A percentile compares a stretch with the other conserved stretches of the same genome.
Evolutionary conservation across 495 filamentous ascomycete genomes (phyloP).

Genomic region (Cercophora sp.): DNA sequence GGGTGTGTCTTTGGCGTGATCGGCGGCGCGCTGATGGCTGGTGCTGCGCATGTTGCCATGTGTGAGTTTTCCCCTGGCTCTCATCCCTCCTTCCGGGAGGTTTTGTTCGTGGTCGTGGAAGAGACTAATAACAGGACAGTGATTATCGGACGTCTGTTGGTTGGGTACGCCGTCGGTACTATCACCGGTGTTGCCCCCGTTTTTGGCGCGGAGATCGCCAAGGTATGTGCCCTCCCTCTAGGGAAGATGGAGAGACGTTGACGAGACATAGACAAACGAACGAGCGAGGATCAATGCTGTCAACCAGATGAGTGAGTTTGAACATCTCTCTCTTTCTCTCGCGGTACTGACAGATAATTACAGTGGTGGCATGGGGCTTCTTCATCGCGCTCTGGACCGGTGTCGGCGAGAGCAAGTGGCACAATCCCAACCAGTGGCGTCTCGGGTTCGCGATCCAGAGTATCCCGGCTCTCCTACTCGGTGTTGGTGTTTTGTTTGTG

Average conservation of each 20-base stretch:
- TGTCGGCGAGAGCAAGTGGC: conserved; percentile 37
- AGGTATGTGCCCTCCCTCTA: conserved; percentile 28
- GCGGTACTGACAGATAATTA: neutral
- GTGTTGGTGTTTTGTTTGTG: conserved; percentile 47
- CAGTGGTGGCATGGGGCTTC: conserved; percentile 53
- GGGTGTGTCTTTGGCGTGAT: conserved; percentile 44
- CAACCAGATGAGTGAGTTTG: conserved; percentile 30
- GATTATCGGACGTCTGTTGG: conserved; percentile 49
- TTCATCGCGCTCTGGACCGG: conserved; percentile 42
- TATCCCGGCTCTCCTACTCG: conserved; percentile 47
- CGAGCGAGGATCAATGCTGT: conserved; percentile 46
- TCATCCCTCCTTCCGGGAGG: too few species aligned
- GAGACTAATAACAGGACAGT: conserved; percentile 21
- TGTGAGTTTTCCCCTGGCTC: too few species aligned
- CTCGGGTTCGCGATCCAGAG: conserved; percentile 54
- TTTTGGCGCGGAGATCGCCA: conserved; percentile 34
- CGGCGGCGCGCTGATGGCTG: conserved; percentile 49
- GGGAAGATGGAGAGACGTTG: too few species aligned
- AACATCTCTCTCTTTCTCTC: neutral
- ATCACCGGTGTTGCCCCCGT: conserved; percentile 50
- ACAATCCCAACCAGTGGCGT: conserved; percentile 45
- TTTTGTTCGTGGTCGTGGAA: neutral
- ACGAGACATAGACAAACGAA: conserved; percentile 37
- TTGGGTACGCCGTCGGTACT: conserved; percentile 48
- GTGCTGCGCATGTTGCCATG: conserved; percentile 49